These are phyloP conservation scores for Pythium oligandrum DNA, from an alignment of 352 stramenopile genomes.

Conservation along the genomic window DNA sequence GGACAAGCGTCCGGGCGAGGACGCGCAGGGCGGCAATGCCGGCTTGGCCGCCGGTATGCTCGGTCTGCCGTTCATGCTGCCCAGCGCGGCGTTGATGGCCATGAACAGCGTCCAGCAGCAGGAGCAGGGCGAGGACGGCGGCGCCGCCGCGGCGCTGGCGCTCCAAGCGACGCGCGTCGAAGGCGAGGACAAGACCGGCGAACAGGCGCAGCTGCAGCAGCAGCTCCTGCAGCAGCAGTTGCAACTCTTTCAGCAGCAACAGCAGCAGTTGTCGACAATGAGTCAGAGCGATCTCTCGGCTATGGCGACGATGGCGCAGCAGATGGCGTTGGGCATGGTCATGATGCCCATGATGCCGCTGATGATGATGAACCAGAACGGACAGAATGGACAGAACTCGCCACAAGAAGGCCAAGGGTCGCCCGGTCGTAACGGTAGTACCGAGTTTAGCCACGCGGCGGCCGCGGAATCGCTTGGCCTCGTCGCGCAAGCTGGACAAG, in stretches of 20 bases:
- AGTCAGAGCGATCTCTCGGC: conserved; percentile 39
- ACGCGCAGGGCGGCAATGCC: neutral
- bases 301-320: conserved; percentile 54
- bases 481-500: conserved; percentile 9
- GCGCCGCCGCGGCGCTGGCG: conserved; percentile 7
- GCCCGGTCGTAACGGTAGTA: conserved; percentile 1
- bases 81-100: conserved; percentile 19
- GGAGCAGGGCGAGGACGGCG: conserved; percentile 7
- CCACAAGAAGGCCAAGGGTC: conserved; percentile 12
- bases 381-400: conserved; percentile 10
- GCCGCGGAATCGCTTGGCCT: conserved; percentile 12
- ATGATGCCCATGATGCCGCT: conserved; percentile 81
- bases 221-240: conserved; percentile 62
- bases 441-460: conserved; percentile 3
- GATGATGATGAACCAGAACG: conserved; percentile 54
- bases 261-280: conserved; percentile 51
- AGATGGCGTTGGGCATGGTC: conserved; percentile 55
- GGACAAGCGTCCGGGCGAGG: neutral
- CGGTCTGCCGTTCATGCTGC: conserved; percentile 21
- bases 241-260: conserved; percentile 48
- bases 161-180: conserved; percentile 5
- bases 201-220: conserved; percentile 45
- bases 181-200: conserved; percentile 18
- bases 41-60: conserved; percentile 12
- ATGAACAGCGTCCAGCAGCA: conserved; percentile 20